phyloP scores from a whole-genome alignment of 306 rosid species.

The Crataegus laevigata region DNA sequence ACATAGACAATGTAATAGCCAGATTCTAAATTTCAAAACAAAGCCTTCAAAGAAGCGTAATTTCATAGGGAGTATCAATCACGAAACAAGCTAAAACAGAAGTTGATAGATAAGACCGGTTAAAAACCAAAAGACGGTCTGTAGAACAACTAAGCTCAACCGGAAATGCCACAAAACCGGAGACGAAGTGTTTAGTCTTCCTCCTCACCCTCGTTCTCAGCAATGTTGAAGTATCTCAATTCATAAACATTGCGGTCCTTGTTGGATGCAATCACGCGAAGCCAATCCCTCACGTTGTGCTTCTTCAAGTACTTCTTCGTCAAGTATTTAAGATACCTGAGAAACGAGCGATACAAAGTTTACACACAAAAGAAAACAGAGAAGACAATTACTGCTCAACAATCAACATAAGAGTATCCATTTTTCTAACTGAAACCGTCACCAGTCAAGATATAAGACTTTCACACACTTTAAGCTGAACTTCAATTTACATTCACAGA shows the following conservation, averaged over 20 bases:
- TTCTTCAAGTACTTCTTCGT: conserved; percentile 95
- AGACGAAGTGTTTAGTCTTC: conserved; percentile 43
- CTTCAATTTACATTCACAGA: not conserved
- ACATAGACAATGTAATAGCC: not conserved
- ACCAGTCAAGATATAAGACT: not conserved
- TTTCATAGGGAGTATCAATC: conserved; percentile 3
- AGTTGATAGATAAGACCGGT: conserved; percentile 13
- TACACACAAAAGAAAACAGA: not conserved
- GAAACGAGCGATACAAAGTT: not conserved
- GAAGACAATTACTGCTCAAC: not conserved
- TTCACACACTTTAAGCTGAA: not conserved
- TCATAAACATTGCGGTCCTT: conserved; percentile 79
- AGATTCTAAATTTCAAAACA: not conserved
- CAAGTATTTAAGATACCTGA: conserved; percentile 73
- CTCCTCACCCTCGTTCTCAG: conserved; percentile 93
- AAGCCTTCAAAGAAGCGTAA: not conserved
- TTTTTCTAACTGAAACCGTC: not conserved
- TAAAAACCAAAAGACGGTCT: not conserved
- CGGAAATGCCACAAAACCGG: conserved; percentile 10
- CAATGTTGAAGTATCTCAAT: conserved; percentile 90
- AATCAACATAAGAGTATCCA: too few relatives aligned
- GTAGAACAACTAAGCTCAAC: conserved; percentile 14
- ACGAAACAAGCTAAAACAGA: conserved; percentile 15
- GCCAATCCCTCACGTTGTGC: conserved; percentile 96
- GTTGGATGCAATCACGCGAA: conserved; percentile 84